phyloP scores from a whole-genome alignment of 352 stramenopile genomes.

The Aphanomyces cochlioides region DNA sequence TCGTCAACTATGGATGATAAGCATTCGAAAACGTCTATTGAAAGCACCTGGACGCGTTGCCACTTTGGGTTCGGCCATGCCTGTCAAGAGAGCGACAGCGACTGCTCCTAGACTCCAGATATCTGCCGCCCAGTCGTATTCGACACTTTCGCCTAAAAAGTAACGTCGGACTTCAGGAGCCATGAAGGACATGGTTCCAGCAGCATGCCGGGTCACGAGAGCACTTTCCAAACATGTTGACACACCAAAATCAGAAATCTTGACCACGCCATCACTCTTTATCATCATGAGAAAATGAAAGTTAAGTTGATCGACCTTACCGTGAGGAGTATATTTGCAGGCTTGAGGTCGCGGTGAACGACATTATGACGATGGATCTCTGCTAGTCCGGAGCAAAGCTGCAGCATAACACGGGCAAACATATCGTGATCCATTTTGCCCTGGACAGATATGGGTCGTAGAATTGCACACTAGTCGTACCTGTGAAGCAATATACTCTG shows the following conservation, averaged over 20 bases:
- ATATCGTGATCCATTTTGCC: constrained; percentile 41
- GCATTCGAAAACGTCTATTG: not conserved
- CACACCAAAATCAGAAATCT: constrained; percentile 82
- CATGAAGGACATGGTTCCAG: constrained; percentile 77
- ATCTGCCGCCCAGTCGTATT: constrained; percentile 63
- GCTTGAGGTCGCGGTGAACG: constrained; percentile 76
- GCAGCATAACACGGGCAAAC: constrained; percentile 61
- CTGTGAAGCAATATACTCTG: constrained; percentile 29
- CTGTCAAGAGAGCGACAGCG: constrained; percentile 63
- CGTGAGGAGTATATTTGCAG: constrained; percentile 67
- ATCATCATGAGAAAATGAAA: not conserved
- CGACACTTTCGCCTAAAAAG: constrained; percentile 65
- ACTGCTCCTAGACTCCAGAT: constrained; percentile 79
- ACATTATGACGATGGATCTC: constrained; percentile 66
- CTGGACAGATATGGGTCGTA: constrained; percentile 31
- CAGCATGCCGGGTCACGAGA: constrained; percentile 65
- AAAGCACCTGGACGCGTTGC: constrained; percentile 51
- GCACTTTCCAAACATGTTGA: constrained; percentile 72
- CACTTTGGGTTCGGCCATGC: constrained; percentile 59
- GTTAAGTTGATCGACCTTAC: constrained; percentile 32
- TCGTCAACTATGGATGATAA: constrained; percentile 47
- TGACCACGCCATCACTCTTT: constrained; percentile 58
- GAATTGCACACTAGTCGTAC: not conserved
- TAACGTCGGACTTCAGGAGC: constrained; percentile 70
- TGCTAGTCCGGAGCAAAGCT: constrained; percentile 60